Percentiles rank a stretch among this genome's conserved stretches.
Evolutionary conservation across 495 filamentous ascomycete genomes (phyloP).

Genomic region (Pyronema omphalodes): DNA sequence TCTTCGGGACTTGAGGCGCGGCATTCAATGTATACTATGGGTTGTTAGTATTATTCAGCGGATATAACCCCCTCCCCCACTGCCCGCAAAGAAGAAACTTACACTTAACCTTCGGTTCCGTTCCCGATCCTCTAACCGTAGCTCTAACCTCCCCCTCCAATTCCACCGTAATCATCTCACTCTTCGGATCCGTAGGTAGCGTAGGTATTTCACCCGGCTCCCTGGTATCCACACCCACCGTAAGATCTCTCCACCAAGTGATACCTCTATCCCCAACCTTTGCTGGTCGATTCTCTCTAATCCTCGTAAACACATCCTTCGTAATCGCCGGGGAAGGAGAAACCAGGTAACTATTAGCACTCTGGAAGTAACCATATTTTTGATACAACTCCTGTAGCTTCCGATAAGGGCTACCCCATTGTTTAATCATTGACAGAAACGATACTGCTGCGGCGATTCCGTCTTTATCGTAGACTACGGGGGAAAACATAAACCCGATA

Average conservation of each 20-base stretch:
- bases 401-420: constrained; percentile 36
- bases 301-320: constrained; percentile 34
- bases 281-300: constrained; percentile 30
- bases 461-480: constrained; percentile 51
- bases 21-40: constrained; percentile 39
- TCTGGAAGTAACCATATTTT: constrained; percentile 46
- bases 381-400: constrained; percentile 45
- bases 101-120: constrained; percentile 53
- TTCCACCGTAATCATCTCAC: constrained; percentile 58
- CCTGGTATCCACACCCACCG: constrained; percentile 43
- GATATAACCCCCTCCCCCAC: background rate
- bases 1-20: constrained; percentile 29
- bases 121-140: constrained; percentile 50
- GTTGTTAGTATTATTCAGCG: background rate
- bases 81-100: constrained; percentile 9
- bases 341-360: constrained; percentile 48
- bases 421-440: constrained; percentile 37
- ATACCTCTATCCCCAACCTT: constrained; percentile 35
- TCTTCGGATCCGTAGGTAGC: constrained; percentile 39
- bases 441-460: constrained; percentile 47
- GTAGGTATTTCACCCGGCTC: constrained; percentile 35
- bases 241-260: constrained; percentile 49
- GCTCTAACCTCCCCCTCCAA: constrained; percentile 40
- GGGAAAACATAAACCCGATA: constrained; percentile 55
- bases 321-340: constrained; percentile 39